Percentiles rank a stretch among this genome's conserved stretches.
phyloP scores from a whole-genome alignment of 2,329 filamentous ascomycete species.

The Xylariaceae sp. region DNA sequence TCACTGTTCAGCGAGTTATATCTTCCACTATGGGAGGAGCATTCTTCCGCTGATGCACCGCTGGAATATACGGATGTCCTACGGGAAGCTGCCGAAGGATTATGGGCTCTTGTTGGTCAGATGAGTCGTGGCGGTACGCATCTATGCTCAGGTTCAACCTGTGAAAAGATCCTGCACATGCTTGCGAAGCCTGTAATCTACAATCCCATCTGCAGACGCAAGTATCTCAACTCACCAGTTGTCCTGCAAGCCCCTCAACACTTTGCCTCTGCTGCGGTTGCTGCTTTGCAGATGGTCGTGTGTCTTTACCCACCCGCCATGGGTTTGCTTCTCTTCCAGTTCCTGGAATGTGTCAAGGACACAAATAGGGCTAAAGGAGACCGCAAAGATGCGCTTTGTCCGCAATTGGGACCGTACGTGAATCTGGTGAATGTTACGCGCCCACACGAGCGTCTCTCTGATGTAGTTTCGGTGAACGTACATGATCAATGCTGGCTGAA shows the following conservation, averaged over 20 bases:
- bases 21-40: slow-evolving; percentile 26
- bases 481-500: slow-evolving; percentile 33
- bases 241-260: slow-evolving; percentile 17
- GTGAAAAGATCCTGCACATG: slow-evolving; percentile 25
- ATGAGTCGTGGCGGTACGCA: slow-evolving; percentile 16
- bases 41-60: slow-evolving; percentile 12
- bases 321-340: slow-evolving; percentile 28
- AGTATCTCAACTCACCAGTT: slow-evolving; percentile 12
- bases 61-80: slow-evolving; percentile 24
- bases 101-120: slow-evolving; percentile 28
- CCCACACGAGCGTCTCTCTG: no score
- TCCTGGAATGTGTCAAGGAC: slow-evolving; percentile 25
- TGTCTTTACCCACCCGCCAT: slow-evolving; percentile 30
- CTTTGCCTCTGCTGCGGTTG: slow-evolving; percentile 26
- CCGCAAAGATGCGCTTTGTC: no score
- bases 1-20: slow-evolving; percentile 28
- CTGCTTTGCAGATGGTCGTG: slow-evolving; percentile 26
- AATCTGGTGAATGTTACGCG: no score
- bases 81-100: slow-evolving; percentile 28
- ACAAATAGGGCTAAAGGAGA: slow-evolving; percentile 1
- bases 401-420: no score
- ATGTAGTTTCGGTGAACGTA: no score
- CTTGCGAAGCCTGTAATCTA: slow-evolving; percentile 26
- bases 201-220: slow-evolving; percentile 24
- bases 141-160: slow-evolving; percentile 28